Percentiles rank a stretch among this genome's conserved stretches.
Conservation (phyloP, 768 basidiomycete species). For the Rhodotorula sphaerocarpa region DNA sequence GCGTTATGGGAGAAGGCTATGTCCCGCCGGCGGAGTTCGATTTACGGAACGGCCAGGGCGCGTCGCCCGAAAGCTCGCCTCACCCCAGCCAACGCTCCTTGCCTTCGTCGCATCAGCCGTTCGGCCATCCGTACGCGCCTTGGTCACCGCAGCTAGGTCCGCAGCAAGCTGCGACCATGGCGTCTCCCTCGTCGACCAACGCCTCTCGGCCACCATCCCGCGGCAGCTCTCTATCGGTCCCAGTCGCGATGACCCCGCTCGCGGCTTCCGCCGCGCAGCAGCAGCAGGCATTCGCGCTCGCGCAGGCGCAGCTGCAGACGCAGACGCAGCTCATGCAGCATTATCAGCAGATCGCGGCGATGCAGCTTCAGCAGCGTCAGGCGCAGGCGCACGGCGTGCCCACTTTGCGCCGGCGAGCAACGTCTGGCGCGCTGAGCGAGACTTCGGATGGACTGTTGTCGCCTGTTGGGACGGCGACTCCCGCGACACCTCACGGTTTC, state of each 20-base stretch:
- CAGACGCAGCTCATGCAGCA: conserved; percentile 8
- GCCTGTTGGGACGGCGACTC: neutral
- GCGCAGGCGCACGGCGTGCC: neutral
- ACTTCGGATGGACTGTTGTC: conserved; percentile 6
- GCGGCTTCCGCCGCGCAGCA: conserved; percentile 10
- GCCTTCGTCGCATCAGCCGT: neutral
- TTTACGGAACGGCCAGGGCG: too few species aligned
- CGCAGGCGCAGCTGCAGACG: conserved; percentile 22
- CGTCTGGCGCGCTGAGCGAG: neutral
- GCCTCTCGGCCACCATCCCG: conserved; percentile 16
- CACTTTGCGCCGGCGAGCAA: neutral
- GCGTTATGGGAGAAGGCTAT: too few species aligned
- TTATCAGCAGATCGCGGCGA: conserved; percentile 2
- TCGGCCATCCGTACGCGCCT: neutral
- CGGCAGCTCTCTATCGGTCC: conserved; percentile 21
- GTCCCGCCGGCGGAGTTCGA: too few species aligned
- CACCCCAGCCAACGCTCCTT: neutral
- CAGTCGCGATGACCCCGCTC: neutral
- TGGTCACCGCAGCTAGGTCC: neutral
- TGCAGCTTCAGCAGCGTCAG: neutral
- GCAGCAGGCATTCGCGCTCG: conserved; percentile 14
- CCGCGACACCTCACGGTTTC: conserved; percentile 8
- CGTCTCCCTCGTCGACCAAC: neutral
- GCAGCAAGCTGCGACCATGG: neutral
- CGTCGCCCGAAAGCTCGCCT: neutral